These are phyloP conservation scores for Trichoderma sp. DNA, from an alignment of 2,329 filamentous ascomycete species.

Conservation along the genomic window DNA sequence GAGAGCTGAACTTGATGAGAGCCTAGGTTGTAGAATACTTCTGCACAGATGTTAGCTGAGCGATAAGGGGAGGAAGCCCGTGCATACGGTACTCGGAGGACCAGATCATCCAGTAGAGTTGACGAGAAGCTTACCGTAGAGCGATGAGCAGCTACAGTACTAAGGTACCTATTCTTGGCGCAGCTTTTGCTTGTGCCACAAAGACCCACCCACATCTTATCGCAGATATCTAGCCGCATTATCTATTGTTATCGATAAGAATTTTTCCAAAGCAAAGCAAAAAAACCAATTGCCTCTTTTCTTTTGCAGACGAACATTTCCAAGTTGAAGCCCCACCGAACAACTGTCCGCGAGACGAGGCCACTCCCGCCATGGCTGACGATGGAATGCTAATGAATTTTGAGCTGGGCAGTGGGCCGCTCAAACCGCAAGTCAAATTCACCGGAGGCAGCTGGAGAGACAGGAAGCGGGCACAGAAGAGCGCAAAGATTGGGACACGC, in stretches of 20 bases:
- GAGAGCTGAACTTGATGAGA: not conserved
- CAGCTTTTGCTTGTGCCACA: not conserved
- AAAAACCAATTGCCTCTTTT: not conserved
- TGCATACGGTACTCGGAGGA: not conserved
- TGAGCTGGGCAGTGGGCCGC: slow-evolving; percentile 65
- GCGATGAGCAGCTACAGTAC: too few relatives aligned
- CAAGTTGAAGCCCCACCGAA: slow-evolving; percentile 17
- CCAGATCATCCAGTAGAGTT: not conserved
- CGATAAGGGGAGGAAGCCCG: not conserved
- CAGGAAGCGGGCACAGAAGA: slow-evolving; percentile 64
- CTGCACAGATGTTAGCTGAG: not conserved
- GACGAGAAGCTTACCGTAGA: not conserved
- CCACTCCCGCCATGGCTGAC: slow-evolving; percentile 67
- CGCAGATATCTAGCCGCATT: not conserved
- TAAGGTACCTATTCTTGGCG: not conserved
- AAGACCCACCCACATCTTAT: not conserved
- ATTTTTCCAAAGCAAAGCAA: not conserved
- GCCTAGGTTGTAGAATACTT: not conserved
- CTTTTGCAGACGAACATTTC: not conserved
- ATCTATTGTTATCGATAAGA: slow-evolving; percentile 12
- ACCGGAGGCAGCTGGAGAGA: slow-evolving; percentile 95
- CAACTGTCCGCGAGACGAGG: not conserved
- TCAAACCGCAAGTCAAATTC: slow-evolving; percentile 64
- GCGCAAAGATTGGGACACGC: slow-evolving; percentile 29
- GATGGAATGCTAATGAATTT: slow-evolving; percentile 96